phyloP scores from a whole-genome alignment of 208 protist genomes.

The Wallacemonas collosoma region DNA sequence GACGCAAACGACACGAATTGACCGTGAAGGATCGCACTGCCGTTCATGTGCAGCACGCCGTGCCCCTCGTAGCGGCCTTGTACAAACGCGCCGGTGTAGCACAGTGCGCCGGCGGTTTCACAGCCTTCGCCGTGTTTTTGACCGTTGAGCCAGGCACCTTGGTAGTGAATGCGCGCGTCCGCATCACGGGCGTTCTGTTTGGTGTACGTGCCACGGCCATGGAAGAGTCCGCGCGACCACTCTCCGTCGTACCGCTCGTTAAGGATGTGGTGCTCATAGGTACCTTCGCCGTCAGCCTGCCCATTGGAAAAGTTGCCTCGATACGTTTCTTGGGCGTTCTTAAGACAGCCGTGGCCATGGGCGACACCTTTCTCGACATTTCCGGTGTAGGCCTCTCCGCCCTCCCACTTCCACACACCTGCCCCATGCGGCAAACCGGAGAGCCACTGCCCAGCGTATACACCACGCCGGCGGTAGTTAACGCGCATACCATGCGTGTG shows the following conservation, averaged over 20 bases:
- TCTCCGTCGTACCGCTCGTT: conserved; percentile 53
- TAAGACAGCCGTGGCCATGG: conserved; percentile 55
- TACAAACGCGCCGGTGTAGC: conserved; percentile 72
- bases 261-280: conserved; percentile 31
- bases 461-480: conserved; percentile 43
- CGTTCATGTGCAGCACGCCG: conserved; percentile 34
- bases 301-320: conserved; percentile 57
- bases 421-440: conserved; percentile 59
- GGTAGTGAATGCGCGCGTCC: conserved; percentile 36
- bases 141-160: conserved; percentile 60
- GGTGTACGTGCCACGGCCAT: conserved; percentile 63
- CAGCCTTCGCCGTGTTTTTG: conserved; percentile 49
- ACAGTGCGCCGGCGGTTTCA: conserved; percentile 21
- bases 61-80: conserved; percentile 51
- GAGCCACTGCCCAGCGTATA: conserved; percentile 69
- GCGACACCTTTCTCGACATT: conserved; percentile 37
- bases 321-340: conserved; percentile 42
- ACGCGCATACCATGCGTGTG: conserved; percentile 23
- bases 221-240: conserved; percentile 53
- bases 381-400: conserved; percentile 67
- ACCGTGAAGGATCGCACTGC: background rate
- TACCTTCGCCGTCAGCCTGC: conserved; percentile 50
- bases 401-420: conserved; percentile 67
- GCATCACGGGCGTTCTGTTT: conserved; percentile 1
- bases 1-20: conserved; percentile 12